These are phyloP conservation scores for Coemansia sp. DNA, from an alignment of 192 early-diverging fungal genomes.

Conservation along the genomic window DNA sequence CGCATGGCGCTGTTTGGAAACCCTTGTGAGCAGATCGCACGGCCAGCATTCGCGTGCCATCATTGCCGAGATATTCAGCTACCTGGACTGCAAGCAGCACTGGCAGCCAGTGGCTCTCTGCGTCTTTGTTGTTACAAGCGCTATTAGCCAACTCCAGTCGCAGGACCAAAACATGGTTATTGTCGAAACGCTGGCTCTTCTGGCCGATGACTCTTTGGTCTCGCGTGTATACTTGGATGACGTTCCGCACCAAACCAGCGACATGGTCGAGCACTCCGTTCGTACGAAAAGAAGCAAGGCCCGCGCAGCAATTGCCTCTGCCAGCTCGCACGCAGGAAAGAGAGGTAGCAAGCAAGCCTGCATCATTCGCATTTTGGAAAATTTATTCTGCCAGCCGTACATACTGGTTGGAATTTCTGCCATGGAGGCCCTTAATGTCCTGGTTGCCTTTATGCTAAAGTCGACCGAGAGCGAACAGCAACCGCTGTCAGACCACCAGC, in stretches of 20 bases:
- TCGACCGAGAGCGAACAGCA: conserved; percentile 5
- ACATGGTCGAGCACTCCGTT: no score
- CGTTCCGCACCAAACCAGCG: background rate
- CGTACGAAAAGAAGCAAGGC: no score
- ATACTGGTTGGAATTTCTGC: conserved; percentile 51
- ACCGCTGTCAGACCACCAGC: conserved; percentile 7
- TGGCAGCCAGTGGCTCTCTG: conserved; percentile 32
- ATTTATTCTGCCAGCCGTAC: conserved; percentile 43
- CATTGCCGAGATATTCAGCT: conserved; percentile 43
- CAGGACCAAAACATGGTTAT: conserved; percentile 52
- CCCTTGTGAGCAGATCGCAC: conserved; percentile 33
- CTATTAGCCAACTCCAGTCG: conserved; percentile 33
- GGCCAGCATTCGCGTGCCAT: conserved; percentile 46
- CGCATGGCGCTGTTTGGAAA: conserved; percentile 38
- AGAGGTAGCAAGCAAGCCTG: conserved; percentile 18
- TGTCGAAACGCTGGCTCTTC: conserved; percentile 34
- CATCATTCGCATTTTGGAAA: conserved; percentile 39
- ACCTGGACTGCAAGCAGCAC: conserved; percentile 23
- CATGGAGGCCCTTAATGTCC: conserved; percentile 48
- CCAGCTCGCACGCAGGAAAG: no score
- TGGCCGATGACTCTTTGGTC: conserved; percentile 30
- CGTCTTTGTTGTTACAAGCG: conserved; percentile 20
- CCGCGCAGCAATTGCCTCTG: no score
- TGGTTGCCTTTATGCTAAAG: conserved; percentile 40
- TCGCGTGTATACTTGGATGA: conserved; percentile 7